Evolutionary conservation across 768 basidiomycete species (phyloP).

Genomic region (Scleroderma citrinum): DNA sequence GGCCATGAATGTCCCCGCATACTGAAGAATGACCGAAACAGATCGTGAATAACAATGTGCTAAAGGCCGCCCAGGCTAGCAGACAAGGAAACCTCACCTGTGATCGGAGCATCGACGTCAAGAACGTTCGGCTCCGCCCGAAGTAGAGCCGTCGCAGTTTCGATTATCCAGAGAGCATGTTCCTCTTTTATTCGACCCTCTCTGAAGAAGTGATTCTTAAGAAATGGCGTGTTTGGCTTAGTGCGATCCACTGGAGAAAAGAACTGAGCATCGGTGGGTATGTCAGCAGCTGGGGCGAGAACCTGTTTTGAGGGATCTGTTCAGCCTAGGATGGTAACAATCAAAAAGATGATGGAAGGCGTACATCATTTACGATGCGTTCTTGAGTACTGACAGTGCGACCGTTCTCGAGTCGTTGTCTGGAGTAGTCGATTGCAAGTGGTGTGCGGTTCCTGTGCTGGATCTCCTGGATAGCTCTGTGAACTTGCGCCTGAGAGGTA

Average conservation of each 20-base stretch:
- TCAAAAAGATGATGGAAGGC: constrained; percentile 4
- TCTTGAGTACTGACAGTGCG: constrained; percentile 20
- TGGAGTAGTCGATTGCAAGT: constrained; percentile 12
- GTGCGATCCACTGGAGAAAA: constrained; percentile 58
- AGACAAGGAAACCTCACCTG: constrained; percentile 48
- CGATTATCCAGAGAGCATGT: constrained; percentile 62
- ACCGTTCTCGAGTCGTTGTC: constrained; percentile 22
- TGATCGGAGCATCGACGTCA: constrained; percentile 68
- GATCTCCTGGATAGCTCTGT: constrained; percentile 27
- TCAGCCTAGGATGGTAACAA: not conserved
- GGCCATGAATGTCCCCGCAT: constrained; percentile 18
- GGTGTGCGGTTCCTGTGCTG: constrained; percentile 23
- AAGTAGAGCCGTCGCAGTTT: constrained; percentile 51
- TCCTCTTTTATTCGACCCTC: constrained; percentile 63
- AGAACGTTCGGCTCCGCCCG: constrained; percentile 58
- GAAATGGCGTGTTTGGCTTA: constrained; percentile 68
- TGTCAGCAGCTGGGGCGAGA: constrained; percentile 54
- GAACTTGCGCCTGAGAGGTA: constrained; percentile 14
- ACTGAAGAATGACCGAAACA: constrained; percentile 9
- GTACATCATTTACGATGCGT: constrained; percentile 21
- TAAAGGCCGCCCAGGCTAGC: too few relatives aligned
- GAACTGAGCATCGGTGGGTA: constrained; percentile 71
- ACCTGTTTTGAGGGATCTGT: constrained; percentile 41
- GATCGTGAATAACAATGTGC: too few relatives aligned
- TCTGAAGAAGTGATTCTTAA: constrained; percentile 74